Base-by-base conservation (phyloP, 164 flowering plant species). In the Aristolochia californica region DNA sequence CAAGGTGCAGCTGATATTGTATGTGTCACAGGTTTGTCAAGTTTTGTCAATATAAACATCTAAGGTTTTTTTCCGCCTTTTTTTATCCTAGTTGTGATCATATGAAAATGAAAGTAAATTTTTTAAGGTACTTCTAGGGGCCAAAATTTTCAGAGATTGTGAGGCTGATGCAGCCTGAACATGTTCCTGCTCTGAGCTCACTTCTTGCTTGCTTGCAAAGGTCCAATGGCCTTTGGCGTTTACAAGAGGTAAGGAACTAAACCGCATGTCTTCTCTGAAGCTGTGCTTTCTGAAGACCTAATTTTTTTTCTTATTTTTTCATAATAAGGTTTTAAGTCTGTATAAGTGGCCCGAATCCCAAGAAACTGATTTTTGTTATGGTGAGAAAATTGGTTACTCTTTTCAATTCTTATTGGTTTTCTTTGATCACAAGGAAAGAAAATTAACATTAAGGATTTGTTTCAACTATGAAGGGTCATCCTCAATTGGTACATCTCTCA, bases 321-420 rank as follows among this genome's bases (percentile, higher is more conserved):
- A 16, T 13, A 17, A 60, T 49, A 48, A 73, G 97, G 81, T 90
- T 53, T 63, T 90, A 60, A 66, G 78, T 68, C 80, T 50, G 52
- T 80, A 83, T 79, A 79, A 70, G 43, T 90, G 97, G 95, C 93
- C 93, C 44, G 95, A 87, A 48, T 62, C 60, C 28, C 71, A 70
- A 26, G 88, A 90, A 72, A 77, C 88, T 49, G 97, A 90, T 66
- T 83, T 87, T 58, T 27, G 76, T 16, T 90, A 83, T 69, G 87
- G 97, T 87, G 64, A 75, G 13, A 24, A 21, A 21, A 14, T 21
- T 50, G 88, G 58, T 22, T 45, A 55, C 49, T 13, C 27, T 5
- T 48, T 54, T 53, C 0, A 8, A 13, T 25, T 13, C 10, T 18
- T 8, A 8, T 43, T 17, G 10, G 43, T 12, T 22, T 25, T 38